A percentile compares a stretch with the other conserved stretches of the same genome.
Conservation (phyloP, 2,329 filamentous ascomycete species). For the Sclerotiophoma versabilis region DNA sequence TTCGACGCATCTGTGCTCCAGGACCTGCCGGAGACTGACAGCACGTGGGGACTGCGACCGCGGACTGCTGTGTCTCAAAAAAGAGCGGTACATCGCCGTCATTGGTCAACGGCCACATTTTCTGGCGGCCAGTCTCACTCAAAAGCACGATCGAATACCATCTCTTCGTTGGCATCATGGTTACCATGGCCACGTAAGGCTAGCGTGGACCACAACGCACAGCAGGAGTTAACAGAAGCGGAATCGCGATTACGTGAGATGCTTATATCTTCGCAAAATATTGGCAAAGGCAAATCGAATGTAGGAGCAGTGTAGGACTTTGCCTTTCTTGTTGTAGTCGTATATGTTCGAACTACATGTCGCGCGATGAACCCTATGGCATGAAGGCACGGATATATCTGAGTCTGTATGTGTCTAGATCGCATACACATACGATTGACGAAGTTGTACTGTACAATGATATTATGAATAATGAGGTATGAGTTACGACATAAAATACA, state of each 20-base stretch:
- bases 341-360: background rate
- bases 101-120: slow-evolving; percentile 32
- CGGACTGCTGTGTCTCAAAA: slow-evolving; percentile 21
- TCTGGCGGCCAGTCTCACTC: slow-evolving; percentile 13
- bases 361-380: background rate
- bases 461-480: slow-evolving; percentile 17
- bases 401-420: background rate
- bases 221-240: slow-evolving; percentile 40
- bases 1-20: slow-evolving; percentile 41
- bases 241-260: slow-evolving; percentile 43
- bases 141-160: slow-evolving; percentile 35
- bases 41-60: slow-evolving; percentile 15
- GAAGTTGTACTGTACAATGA: slow-evolving; percentile 9
- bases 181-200: slow-evolving; percentile 44
- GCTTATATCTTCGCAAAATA: slow-evolving; percentile 34
- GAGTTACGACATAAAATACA: slow-evolving; percentile 1
- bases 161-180: slow-evolving; percentile 45
- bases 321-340: background rate
- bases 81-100: slow-evolving; percentile 28
- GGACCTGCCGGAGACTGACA: slow-evolving; percentile 24
- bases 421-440: slow-evolving; percentile 1
- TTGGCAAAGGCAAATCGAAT: slow-evolving; percentile 39
- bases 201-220: slow-evolving; percentile 20
- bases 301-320: slow-evolving; percentile 28
- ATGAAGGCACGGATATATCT: background rate